Percentiles rank a stretch among this genome's conserved stretches.
phyloP scores from a whole-genome alignment of 129 eudicot species.

The Flaveria bidentis region DNA sequence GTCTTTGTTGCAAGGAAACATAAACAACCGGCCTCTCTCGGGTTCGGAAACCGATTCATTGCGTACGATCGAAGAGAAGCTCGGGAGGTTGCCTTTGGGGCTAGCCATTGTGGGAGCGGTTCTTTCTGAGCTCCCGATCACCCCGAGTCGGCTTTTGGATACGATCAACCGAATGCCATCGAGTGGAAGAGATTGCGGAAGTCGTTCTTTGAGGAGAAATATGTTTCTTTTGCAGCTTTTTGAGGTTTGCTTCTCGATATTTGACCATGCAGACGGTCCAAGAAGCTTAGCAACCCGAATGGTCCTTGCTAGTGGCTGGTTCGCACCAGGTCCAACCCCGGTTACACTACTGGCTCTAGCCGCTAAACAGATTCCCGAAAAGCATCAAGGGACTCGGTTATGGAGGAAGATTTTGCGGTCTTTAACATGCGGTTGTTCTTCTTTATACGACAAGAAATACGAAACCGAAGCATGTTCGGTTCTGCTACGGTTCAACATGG shows the following conservation, averaged over 20 bases:
- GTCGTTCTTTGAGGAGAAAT: slow-evolving; percentile 56
- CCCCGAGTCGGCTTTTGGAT: slow-evolving; percentile 85
- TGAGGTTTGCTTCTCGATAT: slow-evolving; percentile 93
- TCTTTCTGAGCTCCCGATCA: slow-evolving; percentile 86
- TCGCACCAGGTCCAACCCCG: slow-evolving; percentile 82
- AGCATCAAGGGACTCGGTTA: slow-evolving; percentile 53
- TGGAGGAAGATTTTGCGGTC: slow-evolving; percentile 73
- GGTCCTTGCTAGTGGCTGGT: slow-evolving; percentile 97
- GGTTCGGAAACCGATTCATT: slow-evolving; percentile 75
- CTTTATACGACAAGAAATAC: slow-evolving; percentile 65
- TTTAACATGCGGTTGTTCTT: slow-evolving; percentile 79
- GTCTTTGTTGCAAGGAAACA: slow-evolving; percentile 74
- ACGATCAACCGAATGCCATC: slow-evolving; percentile 88
- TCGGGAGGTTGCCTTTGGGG: slow-evolving; percentile 87
- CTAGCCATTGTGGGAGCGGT: slow-evolving; percentile 88
- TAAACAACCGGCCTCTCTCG: slow-evolving; percentile 41
- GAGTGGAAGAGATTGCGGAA: slow-evolving; percentile 62
- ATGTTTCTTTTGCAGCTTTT: slow-evolving; percentile 80
- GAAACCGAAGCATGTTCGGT: slow-evolving; percentile 83
- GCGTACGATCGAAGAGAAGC: slow-evolving; percentile 81
- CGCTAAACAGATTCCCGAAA: slow-evolving; percentile 78
- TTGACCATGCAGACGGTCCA: slow-evolving; percentile 90
- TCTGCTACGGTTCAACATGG: slow-evolving; percentile 77
- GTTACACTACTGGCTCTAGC: slow-evolving; percentile 70
- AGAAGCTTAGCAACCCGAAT: slow-evolving; percentile 84